A percentile compares a stretch with the other conserved stretches of the same genome.
phyloP scores from a whole-genome alignment of 176 grass and related monocot species.

The Zizania latifolia region DNA sequence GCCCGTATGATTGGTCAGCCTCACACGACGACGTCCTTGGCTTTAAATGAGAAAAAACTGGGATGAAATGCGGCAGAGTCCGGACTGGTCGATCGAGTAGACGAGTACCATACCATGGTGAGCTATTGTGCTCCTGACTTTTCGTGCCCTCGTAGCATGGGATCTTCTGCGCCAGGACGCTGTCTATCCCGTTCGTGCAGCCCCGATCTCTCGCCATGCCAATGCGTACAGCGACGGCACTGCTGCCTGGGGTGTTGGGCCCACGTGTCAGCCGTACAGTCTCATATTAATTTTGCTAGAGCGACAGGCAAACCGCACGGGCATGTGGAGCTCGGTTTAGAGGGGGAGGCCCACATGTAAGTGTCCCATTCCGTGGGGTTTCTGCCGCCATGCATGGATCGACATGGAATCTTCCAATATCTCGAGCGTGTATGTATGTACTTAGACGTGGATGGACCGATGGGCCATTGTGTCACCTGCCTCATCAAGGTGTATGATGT shows the following conservation, averaged over 20 bases:
- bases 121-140: not conserved
- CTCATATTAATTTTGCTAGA: not conserved
- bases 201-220: too few species aligned
- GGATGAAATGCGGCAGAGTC: not conserved
- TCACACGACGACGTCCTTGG: not conserved
- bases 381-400: not conserved
- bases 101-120: too few species aligned
- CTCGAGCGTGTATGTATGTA: not conserved
- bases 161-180: too few species aligned
- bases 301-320: not conserved
- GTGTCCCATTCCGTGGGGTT: not conserved
- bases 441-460: not conserved
- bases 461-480: not conserved
- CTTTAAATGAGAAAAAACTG: not conserved
- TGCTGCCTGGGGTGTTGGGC: not conserved
- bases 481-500: too few species aligned
- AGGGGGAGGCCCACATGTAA: not conserved
- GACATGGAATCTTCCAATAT: not conserved
- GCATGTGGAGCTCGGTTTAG: not conserved
- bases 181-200: too few species aligned
- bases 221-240: not conserved
- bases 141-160: not conserved
- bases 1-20: constrained; percentile 17
- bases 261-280: not conserved
- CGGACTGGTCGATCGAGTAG: not conserved